Evolutionary conservation across 257 asterid genomes (phyloP), one percentile per base, ranked within the genome.

Genomic region (Hygrophila difformis): DNA sequence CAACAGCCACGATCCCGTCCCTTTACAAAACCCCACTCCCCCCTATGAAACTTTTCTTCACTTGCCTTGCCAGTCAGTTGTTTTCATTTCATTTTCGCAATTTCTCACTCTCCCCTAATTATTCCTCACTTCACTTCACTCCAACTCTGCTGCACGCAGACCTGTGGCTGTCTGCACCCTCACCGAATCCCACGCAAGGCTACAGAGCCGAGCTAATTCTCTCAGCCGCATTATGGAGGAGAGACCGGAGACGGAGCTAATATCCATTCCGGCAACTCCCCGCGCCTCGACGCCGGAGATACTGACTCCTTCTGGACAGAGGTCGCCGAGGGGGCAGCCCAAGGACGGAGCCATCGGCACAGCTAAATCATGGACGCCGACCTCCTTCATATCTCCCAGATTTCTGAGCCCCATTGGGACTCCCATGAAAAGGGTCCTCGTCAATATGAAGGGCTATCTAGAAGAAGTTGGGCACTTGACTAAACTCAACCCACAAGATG

Each of bases 261-360:
- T 91, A 38, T 91, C 99, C 2, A 79, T 86, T n/a, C 99, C 99
- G 33, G 96, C 96, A 1, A 85, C 96, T 0, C 99, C 99, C n/a
- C 79, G 94, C 37, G 92, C 87, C 38, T 85, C 93, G 34, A 86
- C 98, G 53, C 98, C 98, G 43, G 99, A 91, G 66, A 86, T 91
- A 19, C 76, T 77, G 7, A 91, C 99, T 0, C 91, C 99, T 1
- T 79, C 96, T 0, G 96, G 98, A 6, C 86, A 66, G 57, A 55
- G 99, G 57, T 91, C 99, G 18, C 99, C 99, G 33, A 61, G 96
- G 45, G 67, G 66, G 20, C 12, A 34, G 33, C 5, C 39, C 1
- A 52, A 35, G 47, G 74, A 49, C 39, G 63, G 57, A 15, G 62
- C 44, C 6, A 13, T 42, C 33, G 61, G 46, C 56, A 73, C 80